These are phyloP conservation scores for Polyplosphaeria fusca DNA, from an alignment of 495 filamentous ascomycete genomes.

Conservation along the genomic window DNA sequence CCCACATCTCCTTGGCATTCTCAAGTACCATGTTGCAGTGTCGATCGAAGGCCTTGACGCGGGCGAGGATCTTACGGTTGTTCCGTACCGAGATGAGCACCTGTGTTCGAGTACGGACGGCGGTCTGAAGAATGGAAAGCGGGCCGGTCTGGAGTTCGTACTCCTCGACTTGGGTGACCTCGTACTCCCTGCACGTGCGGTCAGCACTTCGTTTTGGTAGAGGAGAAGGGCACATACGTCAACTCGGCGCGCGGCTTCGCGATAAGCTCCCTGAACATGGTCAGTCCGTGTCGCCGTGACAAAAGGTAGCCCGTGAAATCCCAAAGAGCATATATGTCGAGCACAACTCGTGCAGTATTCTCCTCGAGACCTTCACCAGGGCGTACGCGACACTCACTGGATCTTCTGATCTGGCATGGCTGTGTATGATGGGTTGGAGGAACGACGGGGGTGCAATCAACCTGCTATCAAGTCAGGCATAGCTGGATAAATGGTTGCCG, in stretches of 20 bases:
- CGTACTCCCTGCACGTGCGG: constrained; percentile 65
- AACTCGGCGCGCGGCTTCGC: constrained; percentile 76
- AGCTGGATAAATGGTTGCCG: no score
- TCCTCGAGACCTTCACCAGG: no score
- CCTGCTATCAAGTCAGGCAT: no score
- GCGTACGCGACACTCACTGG: no score
- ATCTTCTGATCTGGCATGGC: no score
- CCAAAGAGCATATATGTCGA: no score
- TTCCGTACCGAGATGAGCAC: constrained; percentile 88
- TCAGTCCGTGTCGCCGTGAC: no score
- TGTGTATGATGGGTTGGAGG: no score
- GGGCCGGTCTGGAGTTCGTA: constrained; percentile 86
- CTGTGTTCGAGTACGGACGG: constrained; percentile 80
- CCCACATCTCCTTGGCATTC: constrained; percentile 99
- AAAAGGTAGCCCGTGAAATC: no score
- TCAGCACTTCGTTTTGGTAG: constrained; percentile 1
- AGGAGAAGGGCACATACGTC: constrained; percentile 56
- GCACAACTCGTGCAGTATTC: no score
- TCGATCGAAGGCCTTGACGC: constrained; percentile 84
- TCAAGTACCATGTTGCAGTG: constrained; percentile 98
- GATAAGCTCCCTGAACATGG: constrained; percentile 74
- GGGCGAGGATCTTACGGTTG: constrained; percentile 78
- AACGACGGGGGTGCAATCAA: no score
- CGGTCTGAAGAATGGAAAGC: constrained; percentile 88
- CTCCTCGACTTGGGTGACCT: constrained; percentile 81